A percentile compares a stretch with the other conserved stretches of the same genome.
Evolutionary conservation across 805 yeast genomes (phyloP).

Genomic region (Tetrapisispora phaffii): DNA sequence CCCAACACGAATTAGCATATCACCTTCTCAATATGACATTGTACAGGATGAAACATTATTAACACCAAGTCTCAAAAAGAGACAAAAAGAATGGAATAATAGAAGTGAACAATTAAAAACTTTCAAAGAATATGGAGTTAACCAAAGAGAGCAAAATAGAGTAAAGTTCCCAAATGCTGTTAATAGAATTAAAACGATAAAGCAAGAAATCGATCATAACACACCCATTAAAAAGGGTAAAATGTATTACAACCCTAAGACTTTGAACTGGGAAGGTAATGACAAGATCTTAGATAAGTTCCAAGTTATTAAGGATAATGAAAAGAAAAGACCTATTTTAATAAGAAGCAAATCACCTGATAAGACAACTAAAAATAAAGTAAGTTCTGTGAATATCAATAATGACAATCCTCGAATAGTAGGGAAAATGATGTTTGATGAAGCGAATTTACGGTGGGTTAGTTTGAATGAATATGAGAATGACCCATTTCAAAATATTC

Average conservation of each 20-base stretch:
- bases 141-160: background rate
- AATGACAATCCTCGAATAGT: conserved; percentile 16
- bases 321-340: conserved; percentile 16
- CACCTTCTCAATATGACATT: conserved; percentile 23
- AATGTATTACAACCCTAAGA: conserved; percentile 25
- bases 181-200: conserved; percentile 23
- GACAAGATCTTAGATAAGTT: conserved; percentile 21
- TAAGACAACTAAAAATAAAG: background rate
- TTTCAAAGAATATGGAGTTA: conserved; percentile 12
- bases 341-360: conserved; percentile 8
- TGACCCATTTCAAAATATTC: conserved; percentile 25
- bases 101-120: conserved; percentile 12
- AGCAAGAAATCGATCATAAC: conserved; percentile 28
- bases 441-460: conserved; percentile 27
- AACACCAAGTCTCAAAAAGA: conserved; percentile 22
- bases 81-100: conserved; percentile 16
- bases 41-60: conserved; percentile 19
- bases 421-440: conserved; percentile 29
- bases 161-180: background rate
- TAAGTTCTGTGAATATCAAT: background rate
- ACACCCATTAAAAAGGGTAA: conserved; percentile 26
- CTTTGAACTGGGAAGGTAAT: conserved; percentile 27
- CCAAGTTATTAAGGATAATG: conserved; percentile 14
- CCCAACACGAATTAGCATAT: conserved; percentile 10
- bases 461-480: conserved; percentile 15